Conservation (phyloP, 208 protist species). For the Crithidia fasciculata region DNA sequence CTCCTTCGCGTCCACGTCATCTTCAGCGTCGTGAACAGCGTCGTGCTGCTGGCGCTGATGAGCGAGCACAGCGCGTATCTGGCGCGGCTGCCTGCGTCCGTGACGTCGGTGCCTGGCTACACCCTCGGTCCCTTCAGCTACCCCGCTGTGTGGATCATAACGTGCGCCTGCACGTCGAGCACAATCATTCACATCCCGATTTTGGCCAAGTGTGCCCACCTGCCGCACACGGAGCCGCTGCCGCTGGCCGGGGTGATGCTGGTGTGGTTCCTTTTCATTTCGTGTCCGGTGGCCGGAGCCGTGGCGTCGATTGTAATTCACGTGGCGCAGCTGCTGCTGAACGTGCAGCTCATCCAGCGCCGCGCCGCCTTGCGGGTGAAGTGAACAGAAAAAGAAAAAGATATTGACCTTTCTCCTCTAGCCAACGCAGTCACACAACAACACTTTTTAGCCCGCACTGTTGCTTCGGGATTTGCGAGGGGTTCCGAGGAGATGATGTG, state of each 20-base stretch:
- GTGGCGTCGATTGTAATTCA: constrained; percentile 60
- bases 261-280: constrained; percentile 63
- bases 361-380: neutral
- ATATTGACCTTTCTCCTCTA: too few relatives aligned
- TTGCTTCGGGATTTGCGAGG: too few relatives aligned
- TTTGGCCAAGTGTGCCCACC: constrained; percentile 62
- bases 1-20: constrained; percentile 71
- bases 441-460: too few relatives aligned
- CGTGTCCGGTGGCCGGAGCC: constrained; percentile 54
- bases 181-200: constrained; percentile 86
- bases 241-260: constrained; percentile 71
- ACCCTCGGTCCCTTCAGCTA: constrained; percentile 78
- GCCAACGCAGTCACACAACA: too few relatives aligned
- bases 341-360: constrained; percentile 51
- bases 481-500: too few relatives aligned
- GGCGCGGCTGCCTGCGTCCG: constrained; percentile 18
- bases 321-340: constrained; percentile 62
- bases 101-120: constrained; percentile 47
- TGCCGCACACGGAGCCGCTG: constrained; percentile 39
- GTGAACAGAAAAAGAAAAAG: too few relatives aligned
- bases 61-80: constrained; percentile 52
- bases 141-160: constrained; percentile 83
- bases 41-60: constrained; percentile 60
- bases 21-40: constrained; percentile 54
- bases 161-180: constrained; percentile 68